Conservation (phyloP, 2,329 filamentous ascomycete genomes). For the Colletotrichum kahawae region DNA sequence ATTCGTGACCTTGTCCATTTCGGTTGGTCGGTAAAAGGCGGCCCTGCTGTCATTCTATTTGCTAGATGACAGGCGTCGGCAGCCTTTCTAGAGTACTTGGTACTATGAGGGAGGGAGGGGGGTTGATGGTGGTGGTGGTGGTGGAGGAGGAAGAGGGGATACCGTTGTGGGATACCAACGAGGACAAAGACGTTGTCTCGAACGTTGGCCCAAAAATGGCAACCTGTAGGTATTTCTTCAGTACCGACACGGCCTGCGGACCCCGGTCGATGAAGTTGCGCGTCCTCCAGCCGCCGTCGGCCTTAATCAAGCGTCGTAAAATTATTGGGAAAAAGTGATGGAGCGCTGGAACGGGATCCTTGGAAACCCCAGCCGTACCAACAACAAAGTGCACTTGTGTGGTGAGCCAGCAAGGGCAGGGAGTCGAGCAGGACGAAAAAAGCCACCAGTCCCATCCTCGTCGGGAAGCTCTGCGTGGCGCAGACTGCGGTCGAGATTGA, state of each 20-base stretch:
- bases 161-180: neutral
- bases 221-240: neutral
- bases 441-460: neutral
- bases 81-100: neutral
- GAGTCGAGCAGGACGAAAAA: neutral
- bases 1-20: slow-evolving; percentile 4
- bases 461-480: slow-evolving; percentile 6
- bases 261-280: neutral
- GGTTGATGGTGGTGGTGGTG: neutral
- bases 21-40: slow-evolving; percentile 12
- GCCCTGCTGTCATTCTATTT: neutral
- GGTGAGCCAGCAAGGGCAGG: neutral
- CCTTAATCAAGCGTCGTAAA: neutral
- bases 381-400: neutral
- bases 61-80: neutral
- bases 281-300: neutral
- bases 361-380: neutral
- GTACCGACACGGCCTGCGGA: neutral
- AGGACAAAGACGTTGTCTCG: neutral
- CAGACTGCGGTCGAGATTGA: neutral
- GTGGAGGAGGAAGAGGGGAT: neutral
- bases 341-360: neutral
- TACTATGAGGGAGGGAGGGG: neutral
- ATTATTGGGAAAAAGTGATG: neutral
- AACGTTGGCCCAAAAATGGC: neutral